A percentile compares a stretch with the other conserved stretches of the same genome.
Conservation (phyloP, 176 grass and related monocot genomes). For the Luzula sylvatica region DNA sequence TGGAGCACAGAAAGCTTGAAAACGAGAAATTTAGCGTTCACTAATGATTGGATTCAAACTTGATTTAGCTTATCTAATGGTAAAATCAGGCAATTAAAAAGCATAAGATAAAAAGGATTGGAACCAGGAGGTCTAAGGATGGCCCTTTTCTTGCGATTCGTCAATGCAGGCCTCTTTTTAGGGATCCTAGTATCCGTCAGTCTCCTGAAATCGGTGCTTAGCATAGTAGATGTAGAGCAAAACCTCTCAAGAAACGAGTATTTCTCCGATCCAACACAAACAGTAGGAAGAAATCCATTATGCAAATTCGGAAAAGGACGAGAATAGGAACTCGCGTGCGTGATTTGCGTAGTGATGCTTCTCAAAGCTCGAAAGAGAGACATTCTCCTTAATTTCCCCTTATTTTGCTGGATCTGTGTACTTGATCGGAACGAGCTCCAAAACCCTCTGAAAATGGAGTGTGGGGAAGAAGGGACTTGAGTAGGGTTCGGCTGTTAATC, state of each 20-base stretch:
- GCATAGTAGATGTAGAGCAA: conserved; percentile 19
- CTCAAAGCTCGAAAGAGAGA: conserved; percentile 43
- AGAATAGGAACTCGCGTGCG: background rate
- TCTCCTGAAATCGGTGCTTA: conserved; percentile 28
- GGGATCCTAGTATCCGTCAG: conserved; percentile 55
- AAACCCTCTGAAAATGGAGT: background rate
- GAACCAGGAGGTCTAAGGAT: conserved; percentile 64
- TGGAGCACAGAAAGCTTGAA: no score
- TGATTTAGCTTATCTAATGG: no score
- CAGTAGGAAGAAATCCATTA: background rate
- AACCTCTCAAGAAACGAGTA: conserved; percentile 20
- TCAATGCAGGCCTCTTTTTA: conserved; percentile 58
- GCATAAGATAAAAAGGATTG: background rate
- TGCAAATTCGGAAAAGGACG: background rate
- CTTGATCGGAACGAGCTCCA: conserved; percentile 10
- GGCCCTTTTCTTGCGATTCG: conserved; percentile 60
- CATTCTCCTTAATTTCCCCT: conserved; percentile 29
- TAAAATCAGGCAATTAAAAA: background rate
- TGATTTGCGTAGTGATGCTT: conserved; percentile 26
- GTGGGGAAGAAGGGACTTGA: background rate
- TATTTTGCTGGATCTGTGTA: background rate
- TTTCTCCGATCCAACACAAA: background rate
- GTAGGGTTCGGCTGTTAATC: conserved; percentile 11
- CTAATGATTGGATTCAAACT: no score
- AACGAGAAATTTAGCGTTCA: no score